Conservation (phyloP, 2,329 filamentous ascomycete species). For the Nemania diffusa region DNA sequence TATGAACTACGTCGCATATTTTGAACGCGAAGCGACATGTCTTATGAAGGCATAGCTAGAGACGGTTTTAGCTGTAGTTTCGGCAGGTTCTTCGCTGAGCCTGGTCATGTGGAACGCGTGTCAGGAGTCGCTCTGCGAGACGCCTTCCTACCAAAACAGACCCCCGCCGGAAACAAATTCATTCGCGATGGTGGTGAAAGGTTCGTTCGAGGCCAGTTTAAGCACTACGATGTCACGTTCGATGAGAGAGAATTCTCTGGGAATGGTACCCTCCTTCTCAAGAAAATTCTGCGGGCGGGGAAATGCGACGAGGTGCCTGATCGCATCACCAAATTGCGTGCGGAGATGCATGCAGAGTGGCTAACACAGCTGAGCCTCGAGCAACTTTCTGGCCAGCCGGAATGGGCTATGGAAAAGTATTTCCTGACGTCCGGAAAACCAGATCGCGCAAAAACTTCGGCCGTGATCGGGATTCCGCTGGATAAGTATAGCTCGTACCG, state of each 20-base stretch:
- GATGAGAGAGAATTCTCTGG: constrained; percentile 25
- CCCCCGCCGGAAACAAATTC: constrained; percentile 17
- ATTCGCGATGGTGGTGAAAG: constrained; percentile 4
- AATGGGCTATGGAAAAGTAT: constrained; percentile 30
- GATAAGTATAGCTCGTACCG: constrained; percentile 2
- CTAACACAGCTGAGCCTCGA: constrained; percentile 27
- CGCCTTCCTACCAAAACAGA: constrained; percentile 34
- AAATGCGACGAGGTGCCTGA: constrained; percentile 35
- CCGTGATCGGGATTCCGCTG: constrained; percentile 32
- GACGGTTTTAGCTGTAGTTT: constrained; percentile 30
- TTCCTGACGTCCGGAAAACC: constrained; percentile 36
- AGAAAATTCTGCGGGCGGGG: constrained; percentile 25
- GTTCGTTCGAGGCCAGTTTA: constrained; percentile 32
- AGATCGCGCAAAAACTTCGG: constrained; percentile 31
- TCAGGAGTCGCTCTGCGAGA: constrained; percentile 16
- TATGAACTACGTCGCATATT: no score
- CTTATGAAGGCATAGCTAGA: constrained; percentile 9
- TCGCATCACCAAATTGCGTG: constrained; percentile 28
- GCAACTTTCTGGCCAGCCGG: constrained; percentile 22
- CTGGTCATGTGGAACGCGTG: constrained; percentile 15
- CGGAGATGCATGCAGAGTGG: constrained; percentile 35
- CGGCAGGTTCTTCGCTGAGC: constrained; percentile 25
- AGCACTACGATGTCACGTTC: constrained; percentile 36
- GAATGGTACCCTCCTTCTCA: constrained; percentile 32
- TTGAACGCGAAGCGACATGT: constrained; percentile 16